phyloP scores from a whole-genome alignment of 2,329 filamentous ascomycete species.

The Colletotrichum sp. region DNA sequence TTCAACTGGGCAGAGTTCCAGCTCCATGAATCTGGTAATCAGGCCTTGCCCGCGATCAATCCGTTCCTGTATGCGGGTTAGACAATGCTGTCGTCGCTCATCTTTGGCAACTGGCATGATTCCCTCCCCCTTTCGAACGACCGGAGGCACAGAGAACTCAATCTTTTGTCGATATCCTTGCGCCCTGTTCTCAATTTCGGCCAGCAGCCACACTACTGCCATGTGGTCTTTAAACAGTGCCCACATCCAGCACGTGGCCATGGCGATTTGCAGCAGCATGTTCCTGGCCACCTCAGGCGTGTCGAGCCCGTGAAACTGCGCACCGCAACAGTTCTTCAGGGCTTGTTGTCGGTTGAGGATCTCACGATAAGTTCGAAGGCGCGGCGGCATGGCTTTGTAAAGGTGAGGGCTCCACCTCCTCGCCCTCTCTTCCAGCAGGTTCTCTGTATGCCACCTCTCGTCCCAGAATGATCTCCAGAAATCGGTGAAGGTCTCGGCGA shows the following conservation, averaged over 20 bases:
- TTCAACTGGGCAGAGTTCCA: not conserved
- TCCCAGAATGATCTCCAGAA: not conserved
- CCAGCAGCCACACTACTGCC: not conserved
- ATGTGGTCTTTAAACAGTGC: not conserved
- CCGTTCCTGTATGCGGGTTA: conserved; percentile 1
- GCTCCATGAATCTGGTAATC: conserved; percentile 1
- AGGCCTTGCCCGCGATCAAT: conserved; percentile 5
- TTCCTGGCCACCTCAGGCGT: conserved; percentile 2
- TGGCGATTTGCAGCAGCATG: conserved; percentile 5
- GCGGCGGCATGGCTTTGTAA: not conserved
- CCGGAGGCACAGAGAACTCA: not conserved
- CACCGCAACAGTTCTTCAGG: conserved; percentile 7
- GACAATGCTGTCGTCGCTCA: not conserved
- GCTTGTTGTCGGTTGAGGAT: conserved; percentile 21
- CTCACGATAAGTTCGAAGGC: conserved; percentile 16
- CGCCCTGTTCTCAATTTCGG: not conserved
- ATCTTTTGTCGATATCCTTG: not conserved
- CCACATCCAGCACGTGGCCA: conserved; percentile 12
- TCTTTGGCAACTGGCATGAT: not conserved
- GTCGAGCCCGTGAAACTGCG: not conserved
- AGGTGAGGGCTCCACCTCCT: not conserved
- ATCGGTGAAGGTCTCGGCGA: not conserved
- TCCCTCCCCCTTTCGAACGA: not conserved
- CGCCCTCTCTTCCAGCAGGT: not conserved
- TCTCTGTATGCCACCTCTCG: conserved; percentile 11